These are phyloP conservation scores for Fusarium humuli DNA, from an alignment of 2,329 filamentous ascomycete species.

Conservation along the genomic window DNA sequence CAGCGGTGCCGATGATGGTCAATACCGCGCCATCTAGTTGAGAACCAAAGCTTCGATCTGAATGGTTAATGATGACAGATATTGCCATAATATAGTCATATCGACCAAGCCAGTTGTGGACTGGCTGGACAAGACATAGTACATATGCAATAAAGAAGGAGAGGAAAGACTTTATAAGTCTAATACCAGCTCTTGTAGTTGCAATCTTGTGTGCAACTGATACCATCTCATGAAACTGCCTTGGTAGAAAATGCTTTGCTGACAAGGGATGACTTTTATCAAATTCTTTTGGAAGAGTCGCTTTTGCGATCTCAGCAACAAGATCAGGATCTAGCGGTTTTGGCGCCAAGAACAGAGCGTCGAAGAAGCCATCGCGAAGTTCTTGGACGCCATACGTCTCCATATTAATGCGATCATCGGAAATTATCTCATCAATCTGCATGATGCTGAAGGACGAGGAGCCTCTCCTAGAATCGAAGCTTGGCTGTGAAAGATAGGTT, in stretches of 20 bases:
- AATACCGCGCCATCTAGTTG: slow-evolving; percentile 67
- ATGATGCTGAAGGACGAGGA: slow-evolving; percentile 48
- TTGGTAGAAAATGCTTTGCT: slow-evolving; percentile 58
- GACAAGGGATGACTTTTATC: slow-evolving; percentile 61
- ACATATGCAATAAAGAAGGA: slow-evolving; percentile 68
- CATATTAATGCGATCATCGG: slow-evolving; percentile 51
- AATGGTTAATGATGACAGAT: slow-evolving; percentile 69
- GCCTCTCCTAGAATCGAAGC: slow-evolving; percentile 44
- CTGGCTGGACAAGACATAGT: slow-evolving; percentile 63
- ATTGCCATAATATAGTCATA: slow-evolving; percentile 68
- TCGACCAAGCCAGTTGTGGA: slow-evolving; percentile 63
- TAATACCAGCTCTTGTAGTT: slow-evolving; percentile 64
- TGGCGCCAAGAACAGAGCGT: slow-evolving; percentile 60
- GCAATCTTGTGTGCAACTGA: slow-evolving; percentile 55
- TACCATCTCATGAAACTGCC: slow-evolving; percentile 59
- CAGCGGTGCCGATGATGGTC: slow-evolving; percentile 64
- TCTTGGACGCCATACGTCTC: slow-evolving; percentile 59
- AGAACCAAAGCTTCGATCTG: slow-evolving; percentile 65
- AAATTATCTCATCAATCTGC: slow-evolving; percentile 52
- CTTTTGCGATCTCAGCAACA: slow-evolving; percentile 55
- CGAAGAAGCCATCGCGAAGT: slow-evolving; percentile 61
- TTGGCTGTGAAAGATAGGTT: slow-evolving; percentile 33
- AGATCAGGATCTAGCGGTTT: slow-evolving; percentile 53
- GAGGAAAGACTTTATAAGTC: slow-evolving; percentile 64
- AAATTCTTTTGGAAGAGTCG: slow-evolving; percentile 61